phyloP scores from a whole-genome alignment of 306 rosid genomes.

The Rubus idaeus region DNA sequence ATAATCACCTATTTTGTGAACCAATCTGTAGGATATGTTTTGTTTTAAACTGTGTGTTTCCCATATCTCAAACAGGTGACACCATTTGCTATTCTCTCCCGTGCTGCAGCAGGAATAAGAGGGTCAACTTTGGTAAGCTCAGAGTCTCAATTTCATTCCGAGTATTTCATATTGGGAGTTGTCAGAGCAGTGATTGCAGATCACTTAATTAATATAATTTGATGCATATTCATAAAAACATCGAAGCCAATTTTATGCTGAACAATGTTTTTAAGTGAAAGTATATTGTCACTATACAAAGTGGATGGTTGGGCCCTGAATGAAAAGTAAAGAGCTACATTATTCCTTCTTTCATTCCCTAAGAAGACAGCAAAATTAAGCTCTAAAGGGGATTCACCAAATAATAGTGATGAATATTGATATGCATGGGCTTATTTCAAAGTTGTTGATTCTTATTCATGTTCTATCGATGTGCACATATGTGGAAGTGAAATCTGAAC shows the following conservation, averaged over 20 bases:
- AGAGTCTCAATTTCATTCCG: not conserved
- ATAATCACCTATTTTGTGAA: not conserved
- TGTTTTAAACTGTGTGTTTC: slow-evolving; percentile 4
- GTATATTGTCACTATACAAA: not conserved
- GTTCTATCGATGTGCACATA: not conserved
- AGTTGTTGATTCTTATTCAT: not conserved
- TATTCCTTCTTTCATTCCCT: not conserved
- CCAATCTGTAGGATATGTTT: not conserved
- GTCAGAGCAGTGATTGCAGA: not conserved
- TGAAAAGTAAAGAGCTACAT: not conserved
- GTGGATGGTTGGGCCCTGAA: not conserved
- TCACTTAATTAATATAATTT: not conserved
- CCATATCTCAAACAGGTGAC: slow-evolving; percentile 68
- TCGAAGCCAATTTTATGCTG: not conserved
- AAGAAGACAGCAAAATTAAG: not conserved
- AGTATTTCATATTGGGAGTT: not conserved
- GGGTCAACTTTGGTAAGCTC: slow-evolving; percentile 79
- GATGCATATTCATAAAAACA: not conserved
- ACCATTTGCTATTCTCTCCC: slow-evolving; percentile 87
- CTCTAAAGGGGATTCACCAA: not conserved
- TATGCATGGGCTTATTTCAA: not conserved
- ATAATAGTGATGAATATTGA: not conserved
- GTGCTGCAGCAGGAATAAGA: slow-evolving; percentile 90
- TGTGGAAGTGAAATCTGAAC: not conserved
- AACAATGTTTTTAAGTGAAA: not conserved